These are phyloP conservation scores for Paecilomyces variotii DNA, from an alignment of 2,329 filamentous ascomycete genomes.

Conservation along the genomic window DNA sequence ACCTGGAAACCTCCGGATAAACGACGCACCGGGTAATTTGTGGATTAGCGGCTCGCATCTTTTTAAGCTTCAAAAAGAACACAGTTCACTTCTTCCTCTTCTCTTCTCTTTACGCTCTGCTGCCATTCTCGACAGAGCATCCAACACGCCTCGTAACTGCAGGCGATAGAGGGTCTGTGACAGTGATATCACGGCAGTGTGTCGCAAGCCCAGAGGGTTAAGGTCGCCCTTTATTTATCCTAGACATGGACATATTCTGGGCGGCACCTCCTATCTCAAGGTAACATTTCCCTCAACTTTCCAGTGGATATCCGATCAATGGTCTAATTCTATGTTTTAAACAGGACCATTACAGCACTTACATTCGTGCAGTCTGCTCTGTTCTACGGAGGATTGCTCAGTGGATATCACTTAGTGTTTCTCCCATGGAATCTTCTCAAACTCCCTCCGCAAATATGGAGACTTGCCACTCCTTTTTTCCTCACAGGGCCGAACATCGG, in stretches of 20 bases:
- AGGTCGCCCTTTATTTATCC: neutral
- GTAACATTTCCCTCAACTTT: conserved; percentile 33
- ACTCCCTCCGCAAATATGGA: conserved; percentile 54
- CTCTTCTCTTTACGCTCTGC: conserved; percentile 3
- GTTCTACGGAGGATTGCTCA: conserved; percentile 52
- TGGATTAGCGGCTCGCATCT: neutral
- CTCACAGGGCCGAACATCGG: conserved; percentile 48
- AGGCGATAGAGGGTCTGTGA: neutral
- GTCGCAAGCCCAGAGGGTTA: neutral
- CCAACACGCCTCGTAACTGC: neutral
- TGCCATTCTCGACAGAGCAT: neutral
- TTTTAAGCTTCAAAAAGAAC: neutral
- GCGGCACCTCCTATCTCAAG: conserved; percentile 58
- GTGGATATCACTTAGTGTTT: conserved; percentile 47
- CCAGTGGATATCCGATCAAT: conserved; percentile 16
- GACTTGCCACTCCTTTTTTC: conserved; percentile 50
- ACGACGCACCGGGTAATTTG: neutral
- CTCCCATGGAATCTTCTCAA: conserved; percentile 44
- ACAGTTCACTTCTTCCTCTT: conserved; percentile 5
- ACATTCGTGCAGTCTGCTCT: conserved; percentile 56
- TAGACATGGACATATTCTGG: conserved; percentile 55
- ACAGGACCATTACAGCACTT: conserved; percentile 59
- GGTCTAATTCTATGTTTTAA: neutral
- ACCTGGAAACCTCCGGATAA: neutral
- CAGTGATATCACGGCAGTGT: neutral